Evolutionary conservation across 495 filamentous ascomycete species (phyloP).

Genomic region (Neurospora cerealis): DNA sequence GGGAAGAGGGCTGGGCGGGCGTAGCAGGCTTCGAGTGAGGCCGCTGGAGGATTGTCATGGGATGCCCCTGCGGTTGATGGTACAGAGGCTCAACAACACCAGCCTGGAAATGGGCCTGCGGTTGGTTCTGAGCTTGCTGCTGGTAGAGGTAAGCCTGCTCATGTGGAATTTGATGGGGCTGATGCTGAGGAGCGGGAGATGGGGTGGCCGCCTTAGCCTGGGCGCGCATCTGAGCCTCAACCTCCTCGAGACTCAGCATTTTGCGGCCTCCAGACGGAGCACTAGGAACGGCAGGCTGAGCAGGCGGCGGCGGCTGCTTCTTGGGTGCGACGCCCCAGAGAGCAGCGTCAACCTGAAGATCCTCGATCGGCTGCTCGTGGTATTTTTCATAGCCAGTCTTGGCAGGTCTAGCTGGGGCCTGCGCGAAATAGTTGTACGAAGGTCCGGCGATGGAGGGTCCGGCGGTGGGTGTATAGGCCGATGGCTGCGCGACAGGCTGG

Average conservation of each 20-base stretch:
- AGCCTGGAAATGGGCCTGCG: constrained; percentile 18
- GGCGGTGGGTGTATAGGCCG: constrained; percentile 17
- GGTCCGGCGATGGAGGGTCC: constrained; percentile 7
- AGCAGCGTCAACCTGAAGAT: constrained; percentile 84
- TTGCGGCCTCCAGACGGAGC: constrained; percentile 45
- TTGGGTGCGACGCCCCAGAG: constrained; percentile 76
- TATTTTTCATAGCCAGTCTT: constrained; percentile 86
- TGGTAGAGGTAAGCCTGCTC: constrained; percentile 15
- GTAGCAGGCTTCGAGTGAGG: constrained; percentile 29
- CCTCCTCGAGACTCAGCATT: constrained; percentile 94
- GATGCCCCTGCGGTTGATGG: constrained; percentile 27
- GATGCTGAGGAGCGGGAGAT: constrained; percentile 14
- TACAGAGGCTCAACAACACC: constrained; percentile 18
- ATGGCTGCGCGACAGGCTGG: constrained; percentile 11
- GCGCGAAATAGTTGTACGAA: constrained; percentile 30
- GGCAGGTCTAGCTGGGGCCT: constrained; percentile 43
- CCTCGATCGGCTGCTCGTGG: constrained; percentile 59
- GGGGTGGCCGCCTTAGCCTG: constrained; percentile 41
- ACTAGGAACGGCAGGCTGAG: constrained; percentile 19
- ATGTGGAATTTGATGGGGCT: constrained; percentile 21
- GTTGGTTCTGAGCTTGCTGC: constrained; percentile 13
- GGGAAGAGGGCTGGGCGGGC: constrained; percentile 16
- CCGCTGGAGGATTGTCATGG: constrained; percentile 37
- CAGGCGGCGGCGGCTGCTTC: constrained; percentile 34
- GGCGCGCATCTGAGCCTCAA: constrained; percentile 83